Evolutionary conservation across 306 rosid species (phyloP).

Genomic region (Fagus crenata): DNA sequence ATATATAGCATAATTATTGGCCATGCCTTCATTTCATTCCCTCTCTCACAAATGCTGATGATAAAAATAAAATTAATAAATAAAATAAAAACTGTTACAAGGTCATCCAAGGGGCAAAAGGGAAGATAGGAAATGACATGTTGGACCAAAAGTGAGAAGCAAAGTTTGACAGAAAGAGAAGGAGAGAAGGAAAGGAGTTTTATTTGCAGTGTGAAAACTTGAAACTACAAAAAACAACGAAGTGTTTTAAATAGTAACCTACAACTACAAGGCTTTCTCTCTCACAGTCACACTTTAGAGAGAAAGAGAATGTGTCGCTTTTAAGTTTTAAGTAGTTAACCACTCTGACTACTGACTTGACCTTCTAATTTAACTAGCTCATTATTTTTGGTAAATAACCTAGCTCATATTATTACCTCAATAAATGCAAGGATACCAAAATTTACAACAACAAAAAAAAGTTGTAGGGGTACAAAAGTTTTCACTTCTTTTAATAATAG

Average conservation of each 20-base stretch:
- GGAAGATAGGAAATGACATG: conserved; percentile 10
- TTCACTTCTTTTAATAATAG: no score
- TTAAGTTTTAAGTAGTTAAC: conserved; percentile 45
- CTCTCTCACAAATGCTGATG: conserved; percentile 30
- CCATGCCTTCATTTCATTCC: conserved; percentile 56
- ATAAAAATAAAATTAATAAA: no score
- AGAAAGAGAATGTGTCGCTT: conserved; percentile 23
- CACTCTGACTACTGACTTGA: conserved; percentile 44
- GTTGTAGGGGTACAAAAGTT: no score
- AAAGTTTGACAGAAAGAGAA: conserved; percentile 32
- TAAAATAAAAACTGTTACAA: conserved; percentile 29
- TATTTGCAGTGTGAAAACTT: conserved; percentile 20
- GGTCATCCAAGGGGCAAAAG: conserved; percentile 27
- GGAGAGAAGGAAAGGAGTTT: conserved; percentile 8
- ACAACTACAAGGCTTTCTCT: conserved; percentile 32
- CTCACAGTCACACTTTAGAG: conserved; percentile 5
- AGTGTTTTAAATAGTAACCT: conserved; percentile 29
- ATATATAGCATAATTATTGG: conserved; percentile 34
- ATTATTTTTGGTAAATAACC: not conserved
- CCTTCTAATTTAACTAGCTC: conserved; percentile 40
- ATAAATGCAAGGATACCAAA: no score
- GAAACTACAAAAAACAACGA: conserved; percentile 37
- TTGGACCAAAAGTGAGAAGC: conserved; percentile 19
- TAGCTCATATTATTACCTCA: conserved; percentile 32
- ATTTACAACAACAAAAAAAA: no score